Percentiles rank a stretch among this genome's conserved stretches.
Conservation (phyloP, 78 protist species). For the Dictyostelium purpureum region DNA sequence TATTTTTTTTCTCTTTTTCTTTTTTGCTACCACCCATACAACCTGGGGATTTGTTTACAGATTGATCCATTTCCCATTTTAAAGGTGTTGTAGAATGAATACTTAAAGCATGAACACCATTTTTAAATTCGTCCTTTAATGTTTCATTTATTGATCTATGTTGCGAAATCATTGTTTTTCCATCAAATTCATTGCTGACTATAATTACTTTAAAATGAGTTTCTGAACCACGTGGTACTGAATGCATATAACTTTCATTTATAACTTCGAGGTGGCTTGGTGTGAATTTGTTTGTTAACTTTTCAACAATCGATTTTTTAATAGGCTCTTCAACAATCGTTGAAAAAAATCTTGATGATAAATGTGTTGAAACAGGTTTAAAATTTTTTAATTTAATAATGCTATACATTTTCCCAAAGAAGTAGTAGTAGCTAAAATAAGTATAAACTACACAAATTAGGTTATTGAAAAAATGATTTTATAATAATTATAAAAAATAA, state of each 20-base stretch:
- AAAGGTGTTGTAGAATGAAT: constrained; percentile 76
- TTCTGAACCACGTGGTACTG: constrained; percentile 81
- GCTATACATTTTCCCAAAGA: too few species aligned
- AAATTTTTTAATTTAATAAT: too few species aligned
- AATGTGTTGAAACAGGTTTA: too few species aligned
- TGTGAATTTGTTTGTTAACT: background rate
- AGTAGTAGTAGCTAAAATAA: too few species aligned
- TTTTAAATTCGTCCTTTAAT: constrained; percentile 54
- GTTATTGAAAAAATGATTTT: too few species aligned
- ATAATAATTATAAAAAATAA: too few species aligned
- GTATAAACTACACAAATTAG: too few species aligned
- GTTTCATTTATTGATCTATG: constrained; percentile 83
- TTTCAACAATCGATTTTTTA: background rate
- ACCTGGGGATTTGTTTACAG: background rate
- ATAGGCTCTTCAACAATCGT: background rate
- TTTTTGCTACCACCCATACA: constrained; percentile 79
- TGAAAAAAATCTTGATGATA: too few species aligned
- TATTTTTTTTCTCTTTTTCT: constrained; percentile 30
- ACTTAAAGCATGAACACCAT: constrained; percentile 89
- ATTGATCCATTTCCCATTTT: constrained; percentile 63
- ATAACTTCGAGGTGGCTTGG: constrained; percentile 53
- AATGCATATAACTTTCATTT: constrained; percentile 83
- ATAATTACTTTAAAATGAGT: constrained; percentile 87
- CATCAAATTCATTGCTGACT: constrained; percentile 82
- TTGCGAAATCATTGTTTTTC: constrained; percentile 62